Percentiles rank a stretch among this genome's conserved stretches.
These are phyloP conservation scores for Fusarium pseudograminearum DNA, from an alignment of 2,329 filamentous ascomycete species.

Conservation along the genomic window DNA sequence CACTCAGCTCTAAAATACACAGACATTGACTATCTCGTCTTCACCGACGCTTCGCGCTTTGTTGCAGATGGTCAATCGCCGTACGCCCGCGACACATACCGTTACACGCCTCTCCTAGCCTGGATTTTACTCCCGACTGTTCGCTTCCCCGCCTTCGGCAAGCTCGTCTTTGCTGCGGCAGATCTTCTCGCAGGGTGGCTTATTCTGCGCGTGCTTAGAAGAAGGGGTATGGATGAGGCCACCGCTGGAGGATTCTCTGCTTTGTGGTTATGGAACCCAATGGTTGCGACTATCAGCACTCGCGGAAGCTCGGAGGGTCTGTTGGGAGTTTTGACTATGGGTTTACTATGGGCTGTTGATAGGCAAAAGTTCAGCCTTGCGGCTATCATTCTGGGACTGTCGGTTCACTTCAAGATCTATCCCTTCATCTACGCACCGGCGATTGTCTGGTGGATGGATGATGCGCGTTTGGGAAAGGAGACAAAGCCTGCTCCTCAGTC, in stretches of 20 bases:
- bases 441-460: slow-evolving; percentile 84
- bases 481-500: slow-evolving; percentile 8
- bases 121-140: slow-evolving; percentile 88
- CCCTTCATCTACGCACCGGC: slow-evolving; percentile 93
- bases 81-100: slow-evolving; percentile 92
- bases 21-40: slow-evolving; percentile 98
- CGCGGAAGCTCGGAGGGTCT: slow-evolving; percentile 93
- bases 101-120: slow-evolving; percentile 93
- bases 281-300: slow-evolving; percentile 98
- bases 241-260: slow-evolving; percentile 80
- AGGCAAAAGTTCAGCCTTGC: slow-evolving; percentile 72
- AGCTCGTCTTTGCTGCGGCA: slow-evolving; percentile 83
- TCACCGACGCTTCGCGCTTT: slow-evolving; percentile 92
- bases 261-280: slow-evolving; percentile 95
- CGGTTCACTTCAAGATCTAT: slow-evolving; percentile 98
- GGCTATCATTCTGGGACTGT: slow-evolving; percentile 80
- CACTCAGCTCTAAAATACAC: slow-evolving; percentile 96
- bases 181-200: slow-evolving; percentile 89
- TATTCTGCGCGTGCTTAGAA: slow-evolving; percentile 61
- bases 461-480: slow-evolving; percentile 56
- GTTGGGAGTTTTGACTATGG: slow-evolving; percentile 85
- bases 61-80: slow-evolving; percentile 76
- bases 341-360: slow-evolving; percentile 84
- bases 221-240: slow-evolving; percentile 60
- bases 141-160: slow-evolving; percentile 84